Conservation (phyloP, 2,329 filamentous ascomycete species). For the Colletotrichum lentis region DNA sequence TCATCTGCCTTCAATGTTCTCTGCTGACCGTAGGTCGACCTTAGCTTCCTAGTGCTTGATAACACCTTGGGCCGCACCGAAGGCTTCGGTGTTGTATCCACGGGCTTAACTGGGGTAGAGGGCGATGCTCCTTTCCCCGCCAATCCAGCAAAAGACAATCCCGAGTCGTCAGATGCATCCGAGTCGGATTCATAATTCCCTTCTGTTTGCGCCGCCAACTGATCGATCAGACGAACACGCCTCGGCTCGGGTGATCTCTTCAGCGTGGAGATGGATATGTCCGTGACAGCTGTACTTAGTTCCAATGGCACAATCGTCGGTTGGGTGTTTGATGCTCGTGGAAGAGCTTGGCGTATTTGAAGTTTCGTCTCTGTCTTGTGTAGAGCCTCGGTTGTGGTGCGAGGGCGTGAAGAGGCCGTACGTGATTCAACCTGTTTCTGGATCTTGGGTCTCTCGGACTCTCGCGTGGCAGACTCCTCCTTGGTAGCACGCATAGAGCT, state of each 20-base stretch:
- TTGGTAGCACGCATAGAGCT: not conserved
- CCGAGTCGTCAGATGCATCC: conserved; percentile 14
- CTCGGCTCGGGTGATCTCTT: conserved; percentile 10
- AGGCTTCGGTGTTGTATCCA: conserved; percentile 24
- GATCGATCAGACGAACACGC: conserved; percentile 37
- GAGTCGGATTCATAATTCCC: conserved; percentile 31
- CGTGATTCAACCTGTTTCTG: not conserved
- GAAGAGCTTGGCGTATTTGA: conserved; percentile 9
- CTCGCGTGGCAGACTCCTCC: not conserved
- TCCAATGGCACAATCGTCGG: not conserved
- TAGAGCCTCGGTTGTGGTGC: not conserved
- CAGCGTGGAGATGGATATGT: conserved; percentile 4
- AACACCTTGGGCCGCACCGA: conserved; percentile 24
- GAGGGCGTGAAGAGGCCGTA: not conserved
- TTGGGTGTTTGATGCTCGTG: not conserved
- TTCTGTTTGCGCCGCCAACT: conserved; percentile 35
- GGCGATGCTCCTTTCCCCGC: not conserved
- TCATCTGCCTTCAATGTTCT: conserved; percentile 49
- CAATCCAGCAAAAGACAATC: not conserved
- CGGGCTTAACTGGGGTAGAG: conserved; percentile 12
- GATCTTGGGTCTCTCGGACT: not conserved
- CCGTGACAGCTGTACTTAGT: not conserved
- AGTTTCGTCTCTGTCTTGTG: conserved; percentile 1
- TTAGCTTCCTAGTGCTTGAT: conserved; percentile 28
- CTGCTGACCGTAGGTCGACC: conserved; percentile 36